Evolutionary conservation across 805 yeast genomes (phyloP), one percentile per base, ranked within the genome.

Genomic region (Ogataea degrootiae): DNA sequence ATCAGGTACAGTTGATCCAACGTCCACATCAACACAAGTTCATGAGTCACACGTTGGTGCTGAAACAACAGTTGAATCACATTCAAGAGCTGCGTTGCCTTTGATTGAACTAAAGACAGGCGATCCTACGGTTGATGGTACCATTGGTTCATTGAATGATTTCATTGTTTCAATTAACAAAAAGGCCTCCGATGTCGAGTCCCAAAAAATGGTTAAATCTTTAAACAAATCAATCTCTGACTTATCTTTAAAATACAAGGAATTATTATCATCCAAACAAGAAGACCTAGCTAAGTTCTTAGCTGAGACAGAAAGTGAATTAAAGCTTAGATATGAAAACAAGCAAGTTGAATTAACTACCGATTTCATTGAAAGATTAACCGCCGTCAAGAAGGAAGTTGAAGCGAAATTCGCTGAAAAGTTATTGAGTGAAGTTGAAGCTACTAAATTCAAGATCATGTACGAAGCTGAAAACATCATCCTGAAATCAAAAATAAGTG

Each of bases 391-490:
- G 60, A 59, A 72, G 42, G 76, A 75, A 47, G 72, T 88, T 56
- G 83, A 83, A 53, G 63, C 70, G 41, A 80, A 81, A 55, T 83
- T 83, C 62, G 72, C 78, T 50, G 66, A 71, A 41, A 77, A 82
- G 54, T 71, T 92, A 54, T 62, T 67, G 19, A 67, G 72, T 16
- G 97, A 90, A 66, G 72, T 90, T 45, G 79, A 78, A 54, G 82
- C 86, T 35, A 77, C 89, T 48, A 80, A 78, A 61, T 72, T 79
- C 55, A 79, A 82, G 12, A 74, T 91, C 44, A 68, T 80, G 39
- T 74, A 81, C 41, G 86, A 87, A 53, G 91, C 90, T 17, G 82
- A 82, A 49, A 90, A 88, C 67, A 82, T 83, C 46, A 76, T 88
- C 31, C 71, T 81, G 9, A 73, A 85, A 62, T 79, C 83, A 47